Conservation (phyloP, 2,329 filamentous ascomycete species). For the Stachybotrys elegans region DNA sequence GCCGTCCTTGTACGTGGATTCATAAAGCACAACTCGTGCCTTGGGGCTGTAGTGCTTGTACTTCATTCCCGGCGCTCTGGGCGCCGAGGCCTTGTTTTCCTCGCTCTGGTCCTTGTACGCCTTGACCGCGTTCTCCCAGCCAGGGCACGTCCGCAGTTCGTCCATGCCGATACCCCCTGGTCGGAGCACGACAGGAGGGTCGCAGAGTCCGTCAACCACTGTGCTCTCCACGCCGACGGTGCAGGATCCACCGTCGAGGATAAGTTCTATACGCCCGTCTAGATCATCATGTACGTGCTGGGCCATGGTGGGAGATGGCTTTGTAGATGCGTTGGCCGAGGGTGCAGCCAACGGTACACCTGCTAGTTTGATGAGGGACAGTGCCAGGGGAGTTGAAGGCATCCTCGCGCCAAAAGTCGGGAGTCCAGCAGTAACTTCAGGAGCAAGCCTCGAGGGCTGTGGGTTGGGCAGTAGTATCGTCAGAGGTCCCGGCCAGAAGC, state of each 20-base stretch:
- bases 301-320: conserved; percentile 85
- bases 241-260: conserved; percentile 84
- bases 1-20: conserved; percentile 41
- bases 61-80: conserved; percentile 94
- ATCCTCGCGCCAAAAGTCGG: conserved; percentile 85
- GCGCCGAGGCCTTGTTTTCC: conserved; percentile 56
- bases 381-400: conserved; percentile 78
- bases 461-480: conserved; percentile 85
- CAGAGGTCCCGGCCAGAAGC: conserved; percentile 92
- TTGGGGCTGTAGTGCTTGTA: conserved; percentile 96
- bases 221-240: conserved; percentile 93
- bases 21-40: conserved; percentile 79
- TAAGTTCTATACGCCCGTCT: conserved; percentile 73
- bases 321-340: conserved; percentile 90
- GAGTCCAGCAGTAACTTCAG: conserved; percentile 87
- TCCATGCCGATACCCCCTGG: conserved; percentile 86
- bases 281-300: conserved; percentile 86
- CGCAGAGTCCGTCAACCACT: conserved; percentile 83
- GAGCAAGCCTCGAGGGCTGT: conserved; percentile 63
- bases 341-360: conserved; percentile 81
- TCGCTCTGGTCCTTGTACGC: conserved; percentile 76
- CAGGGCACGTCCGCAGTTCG: conserved; percentile 64
- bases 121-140: conserved; percentile 74
- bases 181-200: conserved; percentile 75
- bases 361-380: conserved; percentile 77